phyloP scores from a whole-genome alignment of 176 grass and related monocot genomes.

The Bolboschoenus planiculmis region DNA sequence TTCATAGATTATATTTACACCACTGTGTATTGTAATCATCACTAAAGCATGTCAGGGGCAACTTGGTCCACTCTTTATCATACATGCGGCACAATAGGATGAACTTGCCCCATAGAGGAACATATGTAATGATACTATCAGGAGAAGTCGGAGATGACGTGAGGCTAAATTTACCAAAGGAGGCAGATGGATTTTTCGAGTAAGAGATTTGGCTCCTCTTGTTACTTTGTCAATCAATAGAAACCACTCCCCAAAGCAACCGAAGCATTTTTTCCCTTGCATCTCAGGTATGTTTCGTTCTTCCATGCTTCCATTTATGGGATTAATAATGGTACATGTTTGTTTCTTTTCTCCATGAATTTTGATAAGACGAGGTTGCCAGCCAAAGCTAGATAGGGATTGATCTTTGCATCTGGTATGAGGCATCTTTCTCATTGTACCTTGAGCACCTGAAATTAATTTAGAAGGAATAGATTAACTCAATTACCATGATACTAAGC shows the following conservation, averaged over 20 bases:
- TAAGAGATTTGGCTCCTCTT: not conserved
- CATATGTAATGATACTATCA: not conserved
- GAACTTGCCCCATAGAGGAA: not conserved
- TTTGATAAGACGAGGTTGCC: not conserved
- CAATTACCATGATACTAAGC: not conserved
- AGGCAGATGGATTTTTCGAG: not conserved
- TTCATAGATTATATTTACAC: not conserved
- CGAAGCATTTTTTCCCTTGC: not conserved
- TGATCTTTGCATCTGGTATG: not conserved
- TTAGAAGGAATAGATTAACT: not conserved
- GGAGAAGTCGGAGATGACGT: not conserved
- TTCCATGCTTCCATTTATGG: not conserved
- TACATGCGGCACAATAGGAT: not conserved
- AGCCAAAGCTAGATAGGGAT: not conserved
- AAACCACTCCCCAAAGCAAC: not conserved
- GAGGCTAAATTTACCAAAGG: not conserved
- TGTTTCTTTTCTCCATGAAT: not conserved
- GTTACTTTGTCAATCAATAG: not conserved
- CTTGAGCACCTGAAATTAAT: too few relatives aligned
- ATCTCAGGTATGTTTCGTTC: not conserved
- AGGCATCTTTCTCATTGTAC: not conserved
- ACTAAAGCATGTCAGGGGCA: not conserved
- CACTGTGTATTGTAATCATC: not conserved
- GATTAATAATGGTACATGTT: not conserved
- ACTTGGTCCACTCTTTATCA: not conserved